Evolutionary conservation across 1,284 basidiomycete genomes (phyloP).

Genomic region (Marasmius oreades): DNA sequence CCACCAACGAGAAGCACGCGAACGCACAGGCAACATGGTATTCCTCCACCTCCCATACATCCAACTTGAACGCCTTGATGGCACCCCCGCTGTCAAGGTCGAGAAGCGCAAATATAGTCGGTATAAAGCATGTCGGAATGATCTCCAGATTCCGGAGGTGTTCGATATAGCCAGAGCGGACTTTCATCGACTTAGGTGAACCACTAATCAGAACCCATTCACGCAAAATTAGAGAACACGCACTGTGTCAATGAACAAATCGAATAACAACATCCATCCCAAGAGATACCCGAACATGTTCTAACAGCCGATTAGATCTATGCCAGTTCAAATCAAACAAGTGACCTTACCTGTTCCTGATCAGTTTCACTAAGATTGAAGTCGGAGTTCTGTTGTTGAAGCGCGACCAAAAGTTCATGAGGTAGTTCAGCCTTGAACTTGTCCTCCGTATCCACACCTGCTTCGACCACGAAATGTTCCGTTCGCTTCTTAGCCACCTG

Average conservation of each 20-base stretch:
- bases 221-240: slow-evolving; percentile 21
- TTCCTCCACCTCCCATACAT: slow-evolving; percentile 84
- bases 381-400: slow-evolving; percentile 45
- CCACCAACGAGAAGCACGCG: slow-evolving; percentile 4
- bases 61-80: slow-evolving; percentile 68
- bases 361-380: slow-evolving; percentile 34
- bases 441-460: slow-evolving; percentile 67
- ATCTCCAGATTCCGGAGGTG: slow-evolving; percentile 76
- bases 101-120: slow-evolving; percentile 70
- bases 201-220: slow-evolving; percentile 9
- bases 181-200: slow-evolving; percentile 66
- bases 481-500: slow-evolving; percentile 66
- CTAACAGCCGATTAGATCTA: slow-evolving; percentile 26
- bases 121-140: slow-evolving; percentile 67
- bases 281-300: slow-evolving; percentile 68
- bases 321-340: slow-evolving; percentile 15
- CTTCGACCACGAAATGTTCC: slow-evolving; percentile 80
- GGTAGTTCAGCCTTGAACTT: slow-evolving; percentile 56
- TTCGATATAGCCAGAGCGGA: slow-evolving; percentile 79
- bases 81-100: slow-evolving; percentile 58
- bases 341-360: slow-evolving; percentile 30
- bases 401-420: slow-evolving; percentile 59
- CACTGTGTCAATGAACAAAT: slow-evolving; percentile 85
- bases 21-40: slow-evolving; percentile 77
- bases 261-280: slow-evolving; percentile 87